phyloP scores from a whole-genome alignment of 2,329 filamentous ascomycete species.

The Venturia oleaginea region DNA sequence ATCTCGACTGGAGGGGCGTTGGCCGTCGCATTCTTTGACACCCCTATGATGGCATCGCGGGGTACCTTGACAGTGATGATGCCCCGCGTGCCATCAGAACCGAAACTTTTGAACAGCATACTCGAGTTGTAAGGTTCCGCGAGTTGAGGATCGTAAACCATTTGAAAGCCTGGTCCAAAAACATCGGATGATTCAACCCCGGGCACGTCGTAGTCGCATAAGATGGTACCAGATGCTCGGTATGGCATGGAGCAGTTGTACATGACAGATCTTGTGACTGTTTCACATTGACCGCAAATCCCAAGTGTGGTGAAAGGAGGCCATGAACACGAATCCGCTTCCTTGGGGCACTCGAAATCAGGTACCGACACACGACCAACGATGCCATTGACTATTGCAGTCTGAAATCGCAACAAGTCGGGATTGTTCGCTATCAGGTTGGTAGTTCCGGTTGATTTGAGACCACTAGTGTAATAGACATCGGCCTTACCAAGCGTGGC shows the following conservation, averaged over 20 bases:
- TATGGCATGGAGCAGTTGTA: neutral
- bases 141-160: neutral
- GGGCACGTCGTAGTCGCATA: neutral
- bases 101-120: neutral
- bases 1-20: neutral
- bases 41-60: neutral
- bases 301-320: constrained; percentile 10
- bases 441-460: neutral
- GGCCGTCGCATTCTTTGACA: neutral
- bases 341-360: neutral
- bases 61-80: neutral
- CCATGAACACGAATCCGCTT: constrained; percentile 11
- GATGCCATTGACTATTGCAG: neutral
- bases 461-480: neutral
- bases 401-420: neutral
- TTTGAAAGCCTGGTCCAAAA: neutral
- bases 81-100: neutral
- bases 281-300: constrained; percentile 13
- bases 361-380: neutral
- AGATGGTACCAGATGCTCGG: neutral
- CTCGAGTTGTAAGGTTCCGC: neutral
- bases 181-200: neutral
- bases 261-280: neutral
- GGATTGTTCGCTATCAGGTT: neutral
- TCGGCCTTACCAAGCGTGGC: constrained; percentile 17